Evolutionary conservation across 208 protist species (phyloP), one percentile per base, ranked within the genome.

Genomic region (Leishmania martiniquensis): DNA sequence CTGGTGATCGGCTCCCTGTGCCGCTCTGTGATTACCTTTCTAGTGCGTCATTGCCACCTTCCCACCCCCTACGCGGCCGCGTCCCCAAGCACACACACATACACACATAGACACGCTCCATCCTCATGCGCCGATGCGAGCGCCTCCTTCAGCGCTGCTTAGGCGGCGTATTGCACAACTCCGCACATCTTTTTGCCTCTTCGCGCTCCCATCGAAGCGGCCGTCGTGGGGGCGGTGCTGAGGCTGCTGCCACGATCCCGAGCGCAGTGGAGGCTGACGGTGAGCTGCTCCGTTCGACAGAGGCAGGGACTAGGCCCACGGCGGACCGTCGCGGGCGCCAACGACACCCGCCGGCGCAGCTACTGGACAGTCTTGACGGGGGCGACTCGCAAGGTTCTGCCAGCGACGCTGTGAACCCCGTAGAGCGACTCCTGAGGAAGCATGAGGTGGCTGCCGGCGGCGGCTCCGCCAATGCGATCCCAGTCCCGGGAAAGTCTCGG

Each of bases 361-460:
- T 74, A 22, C 29, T 78, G 10, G 51, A 63, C 9, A 69, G 75
- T 22, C 29, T 59, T 1, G 10, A 32, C 17, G 54, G 52, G 29
- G 42, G 20, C 39, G 39, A 22, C 29, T 67, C 37, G 42, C 15
- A 67, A 42, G 62, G 62, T 25, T 32, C 62, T 29, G 62, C 15
- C 34, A 25, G 51, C 17, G 65, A 45, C n/a, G 39, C 12, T 39
- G 29, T 57, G 17, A 37, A 54, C 68, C 17, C 72, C 32, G 72
- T 82, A 10, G 78, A 71, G 54, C 52, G 69, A 4, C 73, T 83
- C 34, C 55, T 83, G 29, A 63, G 51, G 29, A 82, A 82, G 25
- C 78, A 78, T 54, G 67, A 55, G 66, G 65, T 69, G 65, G 49
- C 10, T 47, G 42, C 42, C 39, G 39, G 22, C 42, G 42, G 65